phyloP scores from a whole-genome alignment of 352 stramenopile species.

The Phytophthora cactorum region DNA sequence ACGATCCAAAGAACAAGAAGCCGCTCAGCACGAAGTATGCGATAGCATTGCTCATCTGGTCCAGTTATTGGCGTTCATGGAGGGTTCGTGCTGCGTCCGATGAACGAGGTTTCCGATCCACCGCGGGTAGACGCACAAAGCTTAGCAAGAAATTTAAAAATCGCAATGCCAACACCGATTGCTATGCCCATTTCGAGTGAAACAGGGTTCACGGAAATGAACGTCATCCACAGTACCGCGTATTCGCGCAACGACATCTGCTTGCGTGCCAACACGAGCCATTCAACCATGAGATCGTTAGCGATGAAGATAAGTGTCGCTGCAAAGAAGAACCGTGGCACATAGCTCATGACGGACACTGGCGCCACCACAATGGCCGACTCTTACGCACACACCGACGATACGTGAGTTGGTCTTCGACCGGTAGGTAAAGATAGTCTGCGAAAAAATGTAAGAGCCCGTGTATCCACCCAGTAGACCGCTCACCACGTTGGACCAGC shows the following conservation, averaged over 20 bases:
- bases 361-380: conserved; percentile 88
- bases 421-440: conserved; percentile 98
- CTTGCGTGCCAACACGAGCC: conserved; percentile 88
- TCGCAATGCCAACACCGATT: conserved; percentile 87
- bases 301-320: conserved; percentile 97
- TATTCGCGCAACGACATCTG: conserved; percentile 92
- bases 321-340: conserved; percentile 98
- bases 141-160: conserved; percentile 81
- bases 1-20: conserved; percentile 86
- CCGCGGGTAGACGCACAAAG: conserved; percentile 67
- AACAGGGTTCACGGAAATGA: conserved; percentile 91
- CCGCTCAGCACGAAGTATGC: conserved; percentile 81
- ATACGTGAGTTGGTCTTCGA: conserved; percentile 90
- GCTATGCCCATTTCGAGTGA: conserved; percentile 95
- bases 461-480: conserved; percentile 96
- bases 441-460: conserved; percentile 98
- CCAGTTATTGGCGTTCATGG: conserved; percentile 47
- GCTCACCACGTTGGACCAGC: conserved; percentile 96
- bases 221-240: conserved; percentile 91
- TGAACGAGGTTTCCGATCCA: conserved; percentile 53
- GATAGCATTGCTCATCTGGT: conserved; percentile 66
- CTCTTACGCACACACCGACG: conserved; percentile 92
- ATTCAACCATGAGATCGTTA: conserved; percentile 97
- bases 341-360: conserved; percentile 92
- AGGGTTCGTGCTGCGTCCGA: conserved; percentile 61